Evolutionary conservation across 352 stramenopile genomes (phyloP), one percentile per base, ranked within the genome.

Genomic region (Globisporangium canariense): DNA sequence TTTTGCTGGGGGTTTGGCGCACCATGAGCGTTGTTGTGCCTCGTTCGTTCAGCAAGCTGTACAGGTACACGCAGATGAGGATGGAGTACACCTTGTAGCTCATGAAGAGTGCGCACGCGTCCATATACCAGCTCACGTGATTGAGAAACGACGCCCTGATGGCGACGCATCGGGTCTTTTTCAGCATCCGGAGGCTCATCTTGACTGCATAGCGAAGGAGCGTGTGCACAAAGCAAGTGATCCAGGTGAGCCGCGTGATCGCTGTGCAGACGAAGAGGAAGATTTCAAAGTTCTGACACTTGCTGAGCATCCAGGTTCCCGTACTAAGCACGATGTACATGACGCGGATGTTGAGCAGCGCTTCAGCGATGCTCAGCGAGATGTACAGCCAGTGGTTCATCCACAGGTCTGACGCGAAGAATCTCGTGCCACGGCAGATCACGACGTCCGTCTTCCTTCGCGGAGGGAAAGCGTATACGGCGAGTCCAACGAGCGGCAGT

Each of bases 381-480:
- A 86, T 87, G 64, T 84, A 87, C 3, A 89, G 62, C 79, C 79
- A 88, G 49, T 88, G 76, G 65, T 86, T 86, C 64, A 86, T 82
- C 77, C 79, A 88, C 2, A 84, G 60, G 28, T 84, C 73, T 2
- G 78, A 86, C 2, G 77, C 79, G 56, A 83, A 74, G 20, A 89
- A 64, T 28, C 60, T 72, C 7, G 67, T 69, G 30, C 79, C 64
- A 5, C 78, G 69, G 1, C 75, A 45, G 36, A 72, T 71, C 5
- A 69, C 68, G 3, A 73, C 40, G 7, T 69, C 60, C 73, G 81
- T 85, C 58, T 79, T 81, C 8, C 10, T 36, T 30, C 4, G 25
- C 13, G 57, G 43, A 7, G 77, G 77, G 6, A 85, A 10, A 6
- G 82, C 34, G 55, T 78, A 83, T 36, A 69, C 18, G 1, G 41